Percentiles rank a stretch among this genome's conserved stretches.
Evolutionary conservation across 371 early-diverging fungal genomes (phyloP).

Genomic region (Dichotomocladium elegans): DNA sequence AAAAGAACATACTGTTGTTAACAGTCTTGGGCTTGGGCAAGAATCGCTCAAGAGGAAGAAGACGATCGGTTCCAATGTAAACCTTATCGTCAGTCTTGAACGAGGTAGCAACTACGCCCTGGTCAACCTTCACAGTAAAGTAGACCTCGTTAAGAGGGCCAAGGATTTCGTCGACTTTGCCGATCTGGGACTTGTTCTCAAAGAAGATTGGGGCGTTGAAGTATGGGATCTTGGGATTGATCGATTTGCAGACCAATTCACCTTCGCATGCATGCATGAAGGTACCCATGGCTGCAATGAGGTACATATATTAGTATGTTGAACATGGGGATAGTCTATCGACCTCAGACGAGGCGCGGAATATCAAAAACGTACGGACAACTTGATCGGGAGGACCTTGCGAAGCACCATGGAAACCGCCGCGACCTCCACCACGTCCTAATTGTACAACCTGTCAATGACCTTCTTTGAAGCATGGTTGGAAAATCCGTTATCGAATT

Average conservation of each 20-base stretch:
- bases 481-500: background rate
- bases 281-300: slow-evolving; percentile 74
- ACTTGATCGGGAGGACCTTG: slow-evolving; percentile 80
- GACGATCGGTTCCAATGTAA: slow-evolving; percentile 89
- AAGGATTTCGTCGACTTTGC: slow-evolving; percentile 99
- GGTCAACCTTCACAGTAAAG: slow-evolving; percentile 95
- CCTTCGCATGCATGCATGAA: slow-evolving; percentile 96
- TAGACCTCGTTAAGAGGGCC: slow-evolving; percentile 97
- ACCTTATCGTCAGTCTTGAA: slow-evolving; percentile 91
- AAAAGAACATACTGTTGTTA: slow-evolving; percentile 8
- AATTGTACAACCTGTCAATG: too few species aligned
- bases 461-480: too few species aligned
- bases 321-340: background rate
- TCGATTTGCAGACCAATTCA: slow-evolving; percentile 94
- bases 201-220: slow-evolving; percentile 98
- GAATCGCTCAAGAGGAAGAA: slow-evolving; percentile 95
- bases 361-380: slow-evolving; percentile 49
- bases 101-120: slow-evolving; percentile 88
- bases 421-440: slow-evolving; percentile 68
- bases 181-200: slow-evolving; percentile 97
- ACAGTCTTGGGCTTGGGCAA: slow-evolving; percentile 89
- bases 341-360: too few species aligned
- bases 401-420: slow-evolving; percentile 51
- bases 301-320: background rate
- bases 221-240: slow-evolving; percentile 94